phyloP scores from a whole-genome alignment of 805 yeast genomes.

The Suhomyces canberraensis region DNA sequence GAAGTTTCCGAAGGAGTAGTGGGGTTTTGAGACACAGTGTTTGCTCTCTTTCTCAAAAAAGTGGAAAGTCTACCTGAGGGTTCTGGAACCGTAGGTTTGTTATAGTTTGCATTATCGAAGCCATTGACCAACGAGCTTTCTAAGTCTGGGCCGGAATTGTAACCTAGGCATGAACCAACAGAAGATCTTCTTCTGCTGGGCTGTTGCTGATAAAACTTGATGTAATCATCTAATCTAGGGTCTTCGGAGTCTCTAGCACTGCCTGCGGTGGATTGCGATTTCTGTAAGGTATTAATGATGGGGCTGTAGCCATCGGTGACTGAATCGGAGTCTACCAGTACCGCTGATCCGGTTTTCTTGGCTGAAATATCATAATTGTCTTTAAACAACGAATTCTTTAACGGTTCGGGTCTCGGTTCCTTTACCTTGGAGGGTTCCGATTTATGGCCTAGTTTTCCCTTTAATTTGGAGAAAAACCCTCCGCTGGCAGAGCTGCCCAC shows the following conservation, averaged over 20 bases:
- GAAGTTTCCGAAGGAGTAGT: neutral
- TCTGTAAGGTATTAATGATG: conserved; percentile 6
- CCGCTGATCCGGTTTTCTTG: conserved; percentile 3
- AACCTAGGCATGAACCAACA: too few relatives aligned
- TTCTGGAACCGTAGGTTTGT: conserved; percentile 1
- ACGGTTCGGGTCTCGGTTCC: conserved; percentile 3
- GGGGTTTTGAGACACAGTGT: conserved; percentile 1
- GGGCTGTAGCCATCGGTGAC: neutral
- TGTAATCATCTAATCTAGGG: conserved; percentile 36
- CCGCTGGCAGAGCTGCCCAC: conserved; percentile 13
- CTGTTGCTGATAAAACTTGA: conserved; percentile 30
- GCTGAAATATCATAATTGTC: conserved; percentile 15
- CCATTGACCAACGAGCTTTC: conserved; percentile 19
- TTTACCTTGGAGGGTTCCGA: conserved; percentile 4
- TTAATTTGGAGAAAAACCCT: conserved; percentile 37
- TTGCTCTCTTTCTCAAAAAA: conserved; percentile 27
- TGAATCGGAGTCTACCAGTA: too few relatives aligned
- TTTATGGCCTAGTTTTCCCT: conserved; percentile 20
- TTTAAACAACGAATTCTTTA: conserved; percentile 13
- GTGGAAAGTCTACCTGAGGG: conserved; percentile 21
- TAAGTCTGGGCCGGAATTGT: conserved; percentile 6
- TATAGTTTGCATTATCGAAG: conserved; percentile 11
- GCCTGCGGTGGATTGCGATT: conserved; percentile 13
- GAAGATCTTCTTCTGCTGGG: conserved; percentile 16
- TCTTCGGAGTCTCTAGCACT: conserved; percentile 13